Conservation (phyloP, 768 basidiomycete genomes). For the Russula compacta region DNA sequence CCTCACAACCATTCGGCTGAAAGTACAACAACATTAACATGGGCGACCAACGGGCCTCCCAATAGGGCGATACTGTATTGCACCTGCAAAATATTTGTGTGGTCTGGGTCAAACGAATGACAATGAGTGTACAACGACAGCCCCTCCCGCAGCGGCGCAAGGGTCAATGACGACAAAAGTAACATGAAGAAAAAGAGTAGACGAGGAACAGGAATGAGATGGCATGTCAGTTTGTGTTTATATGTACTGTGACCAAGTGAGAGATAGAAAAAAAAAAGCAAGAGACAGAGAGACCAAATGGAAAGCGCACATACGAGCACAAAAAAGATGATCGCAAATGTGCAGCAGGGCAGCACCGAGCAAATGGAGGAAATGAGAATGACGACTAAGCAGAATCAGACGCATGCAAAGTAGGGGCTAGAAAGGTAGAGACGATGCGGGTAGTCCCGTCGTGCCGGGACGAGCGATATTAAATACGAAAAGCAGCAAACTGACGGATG, state of each 20-base stretch:
- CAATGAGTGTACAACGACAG: conserved; percentile 11
- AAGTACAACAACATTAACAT: conserved; percentile 16
- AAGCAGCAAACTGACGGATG: conserved; percentile 12
- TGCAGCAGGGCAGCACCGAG: conserved; percentile 2
- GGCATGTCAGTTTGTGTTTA: conserved; percentile 21
- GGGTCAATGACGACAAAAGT: conserved; percentile 20
- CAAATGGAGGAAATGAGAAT: neutral
- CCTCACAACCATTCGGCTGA: neutral
- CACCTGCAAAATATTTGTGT: neutral
- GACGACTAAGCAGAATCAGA: neutral
- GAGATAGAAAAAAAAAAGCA: neutral
- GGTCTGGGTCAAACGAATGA: neutral
- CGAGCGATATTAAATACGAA: conserved; percentile 8
- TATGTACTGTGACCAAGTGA: conserved; percentile 12
- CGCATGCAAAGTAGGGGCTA: neutral
- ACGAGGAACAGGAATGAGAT: conserved; percentile 21
- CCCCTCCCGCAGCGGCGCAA: conserved; percentile 3
- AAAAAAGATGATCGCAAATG: conserved; percentile 10
- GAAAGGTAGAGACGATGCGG: conserved; percentile 5
- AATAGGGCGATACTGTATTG: conserved; percentile 13
- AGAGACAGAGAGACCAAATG: neutral
- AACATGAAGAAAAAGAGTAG: conserved; percentile 17
- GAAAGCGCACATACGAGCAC: conserved; percentile 6
- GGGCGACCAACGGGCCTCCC: conserved; percentile 7
- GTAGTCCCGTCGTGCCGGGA: conserved; percentile 1